Evolutionary conservation across 192 early-diverging fungal genomes (phyloP).

Genomic region (Gryganskiella cystojenkinii): DNA sequence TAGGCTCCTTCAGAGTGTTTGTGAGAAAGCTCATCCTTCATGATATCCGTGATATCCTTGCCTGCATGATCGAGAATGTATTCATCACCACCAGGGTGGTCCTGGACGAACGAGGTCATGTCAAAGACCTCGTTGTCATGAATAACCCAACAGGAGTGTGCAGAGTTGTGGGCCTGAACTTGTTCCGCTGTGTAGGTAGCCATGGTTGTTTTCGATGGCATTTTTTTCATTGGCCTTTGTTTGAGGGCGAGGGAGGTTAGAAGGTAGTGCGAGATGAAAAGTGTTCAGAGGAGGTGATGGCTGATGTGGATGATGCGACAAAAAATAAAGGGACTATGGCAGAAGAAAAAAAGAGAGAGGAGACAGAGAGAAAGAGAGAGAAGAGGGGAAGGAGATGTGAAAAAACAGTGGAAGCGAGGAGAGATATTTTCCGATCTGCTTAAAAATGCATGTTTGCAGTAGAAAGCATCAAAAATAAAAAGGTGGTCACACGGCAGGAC

Average conservation of each 20-base stretch:
- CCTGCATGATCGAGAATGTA: conserved; percentile 89
- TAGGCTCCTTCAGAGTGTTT: conserved; percentile 87
- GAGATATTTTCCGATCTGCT: not conserved
- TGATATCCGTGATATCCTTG: conserved; percentile 79
- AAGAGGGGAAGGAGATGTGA: not conserved
- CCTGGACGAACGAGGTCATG: conserved; percentile 85
- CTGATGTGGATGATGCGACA: not conserved
- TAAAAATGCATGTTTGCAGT: too few species aligned
- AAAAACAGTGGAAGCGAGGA: not conserved
- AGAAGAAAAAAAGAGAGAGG: conserved; percentile 2
- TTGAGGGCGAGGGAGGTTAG: not conserved
- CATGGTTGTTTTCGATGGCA: not conserved
- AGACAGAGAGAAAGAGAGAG: not conserved
- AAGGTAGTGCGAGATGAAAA: too few species aligned
- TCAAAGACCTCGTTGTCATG: conserved; percentile 87
- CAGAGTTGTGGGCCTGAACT: conserved; percentile 78
- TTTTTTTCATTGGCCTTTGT: not conserved
- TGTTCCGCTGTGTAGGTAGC: conserved; percentile 64
- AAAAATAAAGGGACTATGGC: not conserved
- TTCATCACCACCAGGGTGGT: conserved; percentile 96
- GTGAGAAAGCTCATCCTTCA: conserved; percentile 83
- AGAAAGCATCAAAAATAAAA: too few species aligned
- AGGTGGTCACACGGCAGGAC: too few species aligned
- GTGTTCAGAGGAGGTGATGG: not conserved
- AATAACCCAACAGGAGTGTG: conserved; percentile 84